Evolutionary conservation across 1,284 basidiomycete genomes (phyloP), one percentile per base, ranked within the genome.

Genomic region (Irpex sp.): DNA sequence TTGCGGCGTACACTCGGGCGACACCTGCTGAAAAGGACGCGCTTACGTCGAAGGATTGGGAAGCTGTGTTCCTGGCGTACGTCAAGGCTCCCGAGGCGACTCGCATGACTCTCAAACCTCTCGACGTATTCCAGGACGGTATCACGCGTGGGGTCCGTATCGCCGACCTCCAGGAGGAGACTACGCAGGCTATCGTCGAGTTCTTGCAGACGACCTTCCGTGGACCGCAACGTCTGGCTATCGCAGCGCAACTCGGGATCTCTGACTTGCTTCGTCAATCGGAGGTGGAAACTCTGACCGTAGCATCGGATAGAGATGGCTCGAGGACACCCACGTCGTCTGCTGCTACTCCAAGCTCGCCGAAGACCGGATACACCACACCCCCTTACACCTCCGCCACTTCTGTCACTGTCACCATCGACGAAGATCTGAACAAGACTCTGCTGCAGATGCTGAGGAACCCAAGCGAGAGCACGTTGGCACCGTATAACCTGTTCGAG

Each of bases 401-500:
- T 33, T 3, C 51, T 63, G 5, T 48, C 64, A 2, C 52, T 36
- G 58, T 68, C 57, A 65, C 62, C 45, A 66, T 78, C 56, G 73
- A 75, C 60, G 59, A 67, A 10, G 65, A 68, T 18, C 73, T 73
- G 61, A 77, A 75, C 61, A 74, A 76, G 47, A 72, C 69, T 47
- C 72, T 82, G 4, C 77, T 80, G 60, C 79, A 80, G 71, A 75
- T 69, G 67, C 68, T 66, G 18, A 67, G 70, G 1, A 71, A 60
- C 14, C 60, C 62, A 37, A 58, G 61, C n/a, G 54, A 61, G 1
- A 67, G 72, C 6, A 65, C 73, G 16, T 61, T 70, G 12, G 68
- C 67, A 4, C 75, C 75, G 10, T 83, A 74, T 65, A 59, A 69
- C 4, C 72, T 74, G 9, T 80, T 83, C 67, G 72, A 74, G 57